These are phyloP conservation scores for Trametes cubensis DNA, from an alignment of 768 basidiomycete genomes.

Conservation along the genomic window DNA sequence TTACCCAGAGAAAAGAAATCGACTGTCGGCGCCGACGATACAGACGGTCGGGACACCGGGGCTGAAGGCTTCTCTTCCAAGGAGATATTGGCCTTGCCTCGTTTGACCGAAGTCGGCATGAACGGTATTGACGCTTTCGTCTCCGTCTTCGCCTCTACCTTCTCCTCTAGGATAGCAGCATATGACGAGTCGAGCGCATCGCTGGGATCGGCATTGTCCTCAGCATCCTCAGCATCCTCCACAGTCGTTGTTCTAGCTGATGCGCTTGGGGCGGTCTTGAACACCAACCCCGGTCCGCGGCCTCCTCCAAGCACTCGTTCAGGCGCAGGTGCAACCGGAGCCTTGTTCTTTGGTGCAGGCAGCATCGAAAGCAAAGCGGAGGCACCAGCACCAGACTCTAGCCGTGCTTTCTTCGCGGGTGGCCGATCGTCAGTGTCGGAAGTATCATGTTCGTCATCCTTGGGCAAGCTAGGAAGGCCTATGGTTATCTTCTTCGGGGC, in stretches of 20 bases:
- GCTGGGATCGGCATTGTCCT: conserved; percentile 19
- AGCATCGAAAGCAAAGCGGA: conserved; percentile 75
- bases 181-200: conserved; percentile 13
- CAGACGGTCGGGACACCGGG: conserved; percentile 16
- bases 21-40: conserved; percentile 40
- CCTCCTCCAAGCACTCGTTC: conserved; percentile 70
- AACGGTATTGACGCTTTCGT: conserved; percentile 47
- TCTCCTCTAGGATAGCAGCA: conserved; percentile 21
- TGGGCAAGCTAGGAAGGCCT: conserved; percentile 51
- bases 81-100: conserved; percentile 56
- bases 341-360: conserved; percentile 68
- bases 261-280: conserved; percentile 41
- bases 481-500: conserved; percentile 65
- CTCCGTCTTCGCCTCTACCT: conserved; percentile 22
- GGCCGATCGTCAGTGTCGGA: conserved; percentile 44
- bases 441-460: conserved; percentile 41
- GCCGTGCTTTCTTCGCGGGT: conserved; percentile 59
- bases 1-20: conserved; percentile 75
- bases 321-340: conserved; percentile 43
- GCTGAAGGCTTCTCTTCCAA: conserved; percentile 33
- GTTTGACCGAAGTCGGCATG: conserved; percentile 59
- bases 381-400: conserved; percentile 55
- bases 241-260: conserved; percentile 32
- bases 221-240: conserved; percentile 29
- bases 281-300: conserved; percentile 61